Evolutionary conservation across 2,329 filamentous ascomycete genomes (phyloP), one percentile per base, ranked within the genome.

Genomic region (Hymenoscyphus linearis): DNA sequence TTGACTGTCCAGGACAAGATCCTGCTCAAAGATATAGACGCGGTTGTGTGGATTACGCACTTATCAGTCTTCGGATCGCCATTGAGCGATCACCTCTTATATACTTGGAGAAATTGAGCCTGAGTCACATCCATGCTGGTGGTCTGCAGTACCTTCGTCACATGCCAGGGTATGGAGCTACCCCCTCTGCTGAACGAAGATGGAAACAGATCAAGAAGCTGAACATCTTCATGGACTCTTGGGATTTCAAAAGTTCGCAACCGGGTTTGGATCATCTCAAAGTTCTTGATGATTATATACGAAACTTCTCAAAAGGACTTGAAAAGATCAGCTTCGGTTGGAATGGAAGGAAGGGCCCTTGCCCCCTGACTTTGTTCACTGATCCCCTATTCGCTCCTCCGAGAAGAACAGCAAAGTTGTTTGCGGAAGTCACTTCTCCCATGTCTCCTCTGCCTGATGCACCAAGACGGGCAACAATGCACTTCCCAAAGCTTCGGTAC

Each of bases 51-150:
- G 92, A 96, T 79, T 96, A 95, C 71, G 91, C 91, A 3, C 85
- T 96, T 64, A 91, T 96, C 72, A 95, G 90, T 66, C 77, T 96
- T 60, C 88, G 91, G 65, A 91, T 96, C 65, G 88, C 92, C 13
- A 76, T 96, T 34, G 92, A 96, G 77, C 83, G 87, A 59, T 84
- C 87, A 10, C 84, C 86, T 1, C 76, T 95, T 55, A 78, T 78
- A 57, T 82, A 80, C 61, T 82, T 96, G 14, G 78, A 81, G 65
- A 87, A 87, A 63, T 80, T 96, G 2, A 89, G 89, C 0, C 81
- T 96, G 1, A 83, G 85, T 13, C 84, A 85, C 1, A 83, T 96
- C 10, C 91, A 96, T 68, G 86, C 90, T 0, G 82, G 85, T 1
- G 89, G 88, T 7, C 84, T 96, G 57, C 82, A 88, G 67, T 93